Evolutionary conservation across 805 yeast species (phyloP).

Genomic region (Candida montana): DNA sequence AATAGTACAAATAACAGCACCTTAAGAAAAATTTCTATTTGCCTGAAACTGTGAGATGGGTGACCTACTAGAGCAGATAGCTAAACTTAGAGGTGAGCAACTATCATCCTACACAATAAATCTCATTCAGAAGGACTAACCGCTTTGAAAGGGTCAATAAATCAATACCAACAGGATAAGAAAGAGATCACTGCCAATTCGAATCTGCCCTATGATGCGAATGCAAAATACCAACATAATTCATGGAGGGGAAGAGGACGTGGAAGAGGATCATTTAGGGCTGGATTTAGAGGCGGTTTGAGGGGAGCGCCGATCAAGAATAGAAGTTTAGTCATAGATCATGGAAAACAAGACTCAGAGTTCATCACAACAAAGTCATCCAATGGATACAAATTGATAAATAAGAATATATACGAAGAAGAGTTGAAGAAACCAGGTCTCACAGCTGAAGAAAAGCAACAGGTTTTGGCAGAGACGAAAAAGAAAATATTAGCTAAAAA

Average conservation of each 20-base stretch:
- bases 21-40: too few relatives aligned
- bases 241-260: slow-evolving; percentile 13
- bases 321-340: slow-evolving; percentile 29
- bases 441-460: slow-evolving; percentile 20
- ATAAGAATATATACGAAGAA: slow-evolving; percentile 30
- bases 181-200: slow-evolving; percentile 8
- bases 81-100: slow-evolving; percentile 19
- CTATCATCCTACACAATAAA: too few relatives aligned
- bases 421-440: slow-evolving; percentile 23
- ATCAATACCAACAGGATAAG: slow-evolving; percentile 11
- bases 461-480: slow-evolving; percentile 20
- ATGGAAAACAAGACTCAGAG: slow-evolving; percentile 17
- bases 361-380: slow-evolving; percentile 30
- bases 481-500: slow-evolving; percentile 13
- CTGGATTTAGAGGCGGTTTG: background rate
- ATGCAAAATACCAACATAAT: slow-evolving; percentile 1
- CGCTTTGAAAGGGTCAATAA: slow-evolving; percentile 15
- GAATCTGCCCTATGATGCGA: slow-evolving; percentile 7
- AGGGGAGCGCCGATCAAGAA: slow-evolving; percentile 16
- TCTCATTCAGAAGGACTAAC: too few relatives aligned
- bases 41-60: too few relatives aligned
- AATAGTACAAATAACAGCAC: background rate
- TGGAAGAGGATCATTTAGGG: slow-evolving; percentile 2
- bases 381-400: slow-evolving; percentile 37
- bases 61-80: slow-evolving; percentile 16